Evolutionary conservation across 139 green algal genomes (phyloP).

Genomic region (Chlorella ohadii): DNA sequence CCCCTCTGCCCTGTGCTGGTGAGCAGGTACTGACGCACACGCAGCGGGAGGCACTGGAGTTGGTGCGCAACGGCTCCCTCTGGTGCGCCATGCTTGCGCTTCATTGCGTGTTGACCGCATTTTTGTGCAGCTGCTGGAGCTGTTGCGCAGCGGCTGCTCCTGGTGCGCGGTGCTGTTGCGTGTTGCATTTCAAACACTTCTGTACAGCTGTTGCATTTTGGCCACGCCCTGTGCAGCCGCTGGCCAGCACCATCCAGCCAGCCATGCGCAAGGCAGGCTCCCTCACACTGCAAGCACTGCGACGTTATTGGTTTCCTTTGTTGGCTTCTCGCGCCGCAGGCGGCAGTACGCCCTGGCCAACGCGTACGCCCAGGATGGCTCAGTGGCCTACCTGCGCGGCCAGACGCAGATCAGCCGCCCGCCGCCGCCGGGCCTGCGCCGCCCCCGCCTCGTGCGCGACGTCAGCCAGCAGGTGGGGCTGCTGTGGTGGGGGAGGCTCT

Average conservation of each 20-base stretch:
- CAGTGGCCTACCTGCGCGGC: background rate
- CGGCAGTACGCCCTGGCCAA: background rate
- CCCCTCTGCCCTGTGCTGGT: background rate
- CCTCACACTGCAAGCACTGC: too few species aligned
- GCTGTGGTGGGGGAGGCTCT: too few species aligned
- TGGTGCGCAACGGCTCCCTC: background rate
- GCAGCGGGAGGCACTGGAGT: background rate
- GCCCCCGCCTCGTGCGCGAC: constrained; percentile 25
- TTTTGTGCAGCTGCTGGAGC: too few species aligned
- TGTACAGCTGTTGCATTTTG: background rate
- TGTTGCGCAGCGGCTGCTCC: background rate
- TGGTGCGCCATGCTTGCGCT: background rate
- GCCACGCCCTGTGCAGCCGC: too few species aligned
- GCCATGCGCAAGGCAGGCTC: too few species aligned
- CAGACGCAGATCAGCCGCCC: background rate
- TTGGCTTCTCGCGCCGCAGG: too few species aligned
- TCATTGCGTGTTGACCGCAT: too few species aligned
- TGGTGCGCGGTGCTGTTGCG: background rate
- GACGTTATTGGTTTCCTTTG: too few species aligned
- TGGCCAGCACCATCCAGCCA: too few species aligned
- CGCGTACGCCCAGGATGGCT: constrained; percentile 12
- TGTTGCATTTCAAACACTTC: background rate
- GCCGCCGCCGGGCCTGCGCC: background rate
- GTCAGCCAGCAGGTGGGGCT: background rate
- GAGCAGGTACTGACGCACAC: constrained; percentile 12